phyloP scores from a whole-genome alignment of 768 basidiomycete species.

The Leucocoprinus birnbaumii region DNA sequence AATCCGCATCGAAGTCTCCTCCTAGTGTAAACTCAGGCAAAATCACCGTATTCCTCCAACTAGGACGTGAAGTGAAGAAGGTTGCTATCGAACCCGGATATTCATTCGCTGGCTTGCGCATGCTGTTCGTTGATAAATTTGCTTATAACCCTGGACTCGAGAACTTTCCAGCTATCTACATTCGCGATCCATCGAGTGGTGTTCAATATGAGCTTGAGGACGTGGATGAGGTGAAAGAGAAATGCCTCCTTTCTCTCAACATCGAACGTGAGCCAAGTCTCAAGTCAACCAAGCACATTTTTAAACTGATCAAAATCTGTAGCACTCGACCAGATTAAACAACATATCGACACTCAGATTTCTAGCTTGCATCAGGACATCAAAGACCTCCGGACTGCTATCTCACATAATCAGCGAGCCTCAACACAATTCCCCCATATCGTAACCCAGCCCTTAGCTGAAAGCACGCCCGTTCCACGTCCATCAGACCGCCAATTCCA shows the following conservation, averaged over 20 bases:
- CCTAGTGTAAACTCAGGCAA: conserved; percentile 25
- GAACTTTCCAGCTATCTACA: conserved; percentile 94
- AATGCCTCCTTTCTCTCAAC: conserved; percentile 85
- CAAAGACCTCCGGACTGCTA: conserved; percentile 76
- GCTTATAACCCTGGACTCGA: conserved; percentile 91
- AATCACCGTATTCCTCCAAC: conserved; percentile 82
- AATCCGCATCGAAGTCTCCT: conserved; percentile 6
- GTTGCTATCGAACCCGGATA: conserved; percentile 66
- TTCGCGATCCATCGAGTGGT: conserved; percentile 87
- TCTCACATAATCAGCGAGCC: conserved; percentile 52
- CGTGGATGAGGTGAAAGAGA: conserved; percentile 87
- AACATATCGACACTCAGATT: conserved; percentile 94
- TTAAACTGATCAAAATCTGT: conserved; percentile 12
- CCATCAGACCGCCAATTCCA: conserved; percentile 78
- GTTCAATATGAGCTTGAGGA: conserved; percentile 97
- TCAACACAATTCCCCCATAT: conserved; percentile 46
- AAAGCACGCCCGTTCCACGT: conserved; percentile 66
- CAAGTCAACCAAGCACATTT: too few species aligned
- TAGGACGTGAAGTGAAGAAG: conserved; percentile 91
- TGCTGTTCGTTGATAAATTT: conserved; percentile 94
- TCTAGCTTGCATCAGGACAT: conserved; percentile 81
- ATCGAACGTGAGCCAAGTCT: conserved; percentile 83
- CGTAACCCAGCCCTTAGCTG: conserved; percentile 53
- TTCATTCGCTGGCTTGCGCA: conserved; percentile 71
- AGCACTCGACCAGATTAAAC: conserved; percentile 99